A percentile compares a stretch with the other conserved stretches of the same genome.
Conservation (phyloP, 1,139 yeast species). For the Candida labiduridarum region DNA sequence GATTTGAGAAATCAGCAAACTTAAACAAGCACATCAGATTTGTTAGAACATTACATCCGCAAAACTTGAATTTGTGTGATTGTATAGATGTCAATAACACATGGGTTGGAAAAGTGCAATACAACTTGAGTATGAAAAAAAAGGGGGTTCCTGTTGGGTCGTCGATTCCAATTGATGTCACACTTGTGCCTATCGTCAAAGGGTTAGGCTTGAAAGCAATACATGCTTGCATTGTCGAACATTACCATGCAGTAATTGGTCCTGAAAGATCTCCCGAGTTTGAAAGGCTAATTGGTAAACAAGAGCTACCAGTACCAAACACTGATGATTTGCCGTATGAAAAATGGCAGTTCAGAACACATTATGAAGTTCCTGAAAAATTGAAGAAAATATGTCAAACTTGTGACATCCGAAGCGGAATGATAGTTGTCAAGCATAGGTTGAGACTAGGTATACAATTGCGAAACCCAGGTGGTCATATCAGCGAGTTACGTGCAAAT, state of each 20-base stretch:
- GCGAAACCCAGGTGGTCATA: slow-evolving; percentile 62
- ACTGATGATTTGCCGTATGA: slow-evolving; percentile 40
- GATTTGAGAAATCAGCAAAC: slow-evolving; percentile 46
- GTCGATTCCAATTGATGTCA: slow-evolving; percentile 50
- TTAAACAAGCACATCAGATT: slow-evolving; percentile 37
- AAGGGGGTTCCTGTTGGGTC: slow-evolving; percentile 67
- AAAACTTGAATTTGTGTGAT: slow-evolving; percentile 52
- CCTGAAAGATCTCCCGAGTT: slow-evolving; percentile 45
- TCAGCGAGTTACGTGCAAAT: slow-evolving; percentile 69
- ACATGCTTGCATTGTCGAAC: slow-evolving; percentile 55
- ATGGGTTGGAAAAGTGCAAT: slow-evolving; percentile 69
- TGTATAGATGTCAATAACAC: slow-evolving; percentile 61
- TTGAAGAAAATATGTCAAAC: slow-evolving; percentile 59
- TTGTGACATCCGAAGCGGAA: slow-evolving; percentile 50
- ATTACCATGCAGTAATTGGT: slow-evolving; percentile 36
- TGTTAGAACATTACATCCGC: slow-evolving; percentile 54
- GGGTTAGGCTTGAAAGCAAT: slow-evolving; percentile 52
- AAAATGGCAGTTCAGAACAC: slow-evolving; percentile 53
- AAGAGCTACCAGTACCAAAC: slow-evolving; percentile 28
- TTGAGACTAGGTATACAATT: slow-evolving; percentile 58
- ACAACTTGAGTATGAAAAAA: slow-evolving; percentile 56
- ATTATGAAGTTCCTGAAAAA: slow-evolving; percentile 52
- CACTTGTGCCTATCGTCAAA: slow-evolving; percentile 62
- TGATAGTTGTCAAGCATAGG: slow-evolving; percentile 63
- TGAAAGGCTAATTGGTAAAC: slow-evolving; percentile 41